A percentile compares a stretch with the other conserved stretches of the same genome.
phyloP scores from a whole-genome alignment of 805 yeast species.

The Yamadazyma endophytica region DNA sequence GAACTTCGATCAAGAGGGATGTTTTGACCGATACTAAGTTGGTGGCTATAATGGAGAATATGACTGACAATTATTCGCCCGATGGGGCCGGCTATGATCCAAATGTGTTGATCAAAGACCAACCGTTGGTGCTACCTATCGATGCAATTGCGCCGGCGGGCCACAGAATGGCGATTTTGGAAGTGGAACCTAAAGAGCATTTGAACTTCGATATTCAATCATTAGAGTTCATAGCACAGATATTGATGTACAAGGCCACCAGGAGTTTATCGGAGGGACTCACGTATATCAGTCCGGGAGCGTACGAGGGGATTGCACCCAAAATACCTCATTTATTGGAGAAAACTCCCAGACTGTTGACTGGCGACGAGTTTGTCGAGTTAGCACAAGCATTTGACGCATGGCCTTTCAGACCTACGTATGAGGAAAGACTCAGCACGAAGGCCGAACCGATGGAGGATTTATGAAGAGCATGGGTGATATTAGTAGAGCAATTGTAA shows the following conservation, averaged over 20 bases:
- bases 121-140: constrained; percentile 29
- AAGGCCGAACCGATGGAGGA: too few species aligned
- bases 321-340: constrained; percentile 28
- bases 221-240: constrained; percentile 65
- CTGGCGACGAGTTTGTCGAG: constrained; percentile 49
- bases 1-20: constrained; percentile 63
- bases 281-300: constrained; percentile 76
- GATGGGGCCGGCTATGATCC: constrained; percentile 36
- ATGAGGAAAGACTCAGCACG: constrained; percentile 15
- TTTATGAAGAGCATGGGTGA: too few species aligned
- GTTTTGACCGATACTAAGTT: constrained; percentile 56
- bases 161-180: constrained; percentile 51
- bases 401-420: constrained; percentile 85
- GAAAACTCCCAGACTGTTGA: constrained; percentile 45
- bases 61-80: constrained; percentile 15
- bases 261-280: constrained; percentile 41
- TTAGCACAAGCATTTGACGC: constrained; percentile 50
- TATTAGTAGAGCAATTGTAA: too few species aligned
- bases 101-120: constrained; percentile 29
- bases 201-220: constrained; percentile 41
- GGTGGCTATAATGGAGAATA: constrained; percentile 43
- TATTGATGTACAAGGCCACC: constrained; percentile 45
- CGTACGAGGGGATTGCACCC: constrained; percentile 46
- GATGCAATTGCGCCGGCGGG: constrained; percentile 23
- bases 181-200: constrained; percentile 42